phyloP scores from a whole-genome alignment of 805 yeast genomes.

The Kuraishia hungarica region DNA sequence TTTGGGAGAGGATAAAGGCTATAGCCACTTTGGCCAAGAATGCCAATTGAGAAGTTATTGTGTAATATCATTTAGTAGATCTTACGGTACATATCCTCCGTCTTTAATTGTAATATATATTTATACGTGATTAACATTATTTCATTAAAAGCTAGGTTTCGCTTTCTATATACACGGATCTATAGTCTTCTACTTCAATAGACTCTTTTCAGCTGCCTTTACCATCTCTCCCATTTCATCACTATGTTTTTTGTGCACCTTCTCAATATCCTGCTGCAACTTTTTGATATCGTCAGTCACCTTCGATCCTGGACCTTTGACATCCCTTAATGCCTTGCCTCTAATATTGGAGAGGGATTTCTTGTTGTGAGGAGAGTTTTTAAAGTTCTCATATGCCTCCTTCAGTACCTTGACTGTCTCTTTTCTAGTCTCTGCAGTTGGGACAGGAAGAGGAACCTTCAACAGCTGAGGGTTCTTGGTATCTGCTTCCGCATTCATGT shows the following conservation, averaged over 20 bases:
- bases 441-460: slow-evolving; percentile 67
- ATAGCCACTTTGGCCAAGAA: slow-evolving; percentile 45
- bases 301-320: slow-evolving; percentile 30
- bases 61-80: too few species aligned
- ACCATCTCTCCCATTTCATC: slow-evolving; percentile 47
- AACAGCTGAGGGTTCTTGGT: slow-evolving; percentile 63
- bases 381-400: slow-evolving; percentile 54
- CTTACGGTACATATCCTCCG: too few species aligned
- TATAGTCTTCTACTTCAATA: neutral
- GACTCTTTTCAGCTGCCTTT: slow-evolving; percentile 42
- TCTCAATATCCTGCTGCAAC: slow-evolving; percentile 55
- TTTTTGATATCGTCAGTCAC: slow-evolving; percentile 39
- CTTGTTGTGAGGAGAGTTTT: slow-evolving; percentile 35
- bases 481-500: slow-evolving; percentile 75
- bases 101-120: slow-evolving; percentile 6
- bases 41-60: slow-evolving; percentile 14
- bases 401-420: slow-evolving; percentile 55
- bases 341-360: slow-evolving; percentile 51
- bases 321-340: slow-evolving; percentile 44
- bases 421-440: slow-evolving; percentile 58
- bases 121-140: neutral
- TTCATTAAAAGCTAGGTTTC: slow-evolving; percentile 6
- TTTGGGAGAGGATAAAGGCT: slow-evolving; percentile 60
- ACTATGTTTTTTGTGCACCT: slow-evolving; percentile 56
- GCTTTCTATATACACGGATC: neutral